A percentile compares a stretch with the other conserved stretches of the same genome.
Conservation (phyloP, 164 flowering plant genomes). For the grape (Vitis vinifera) region DNA sequence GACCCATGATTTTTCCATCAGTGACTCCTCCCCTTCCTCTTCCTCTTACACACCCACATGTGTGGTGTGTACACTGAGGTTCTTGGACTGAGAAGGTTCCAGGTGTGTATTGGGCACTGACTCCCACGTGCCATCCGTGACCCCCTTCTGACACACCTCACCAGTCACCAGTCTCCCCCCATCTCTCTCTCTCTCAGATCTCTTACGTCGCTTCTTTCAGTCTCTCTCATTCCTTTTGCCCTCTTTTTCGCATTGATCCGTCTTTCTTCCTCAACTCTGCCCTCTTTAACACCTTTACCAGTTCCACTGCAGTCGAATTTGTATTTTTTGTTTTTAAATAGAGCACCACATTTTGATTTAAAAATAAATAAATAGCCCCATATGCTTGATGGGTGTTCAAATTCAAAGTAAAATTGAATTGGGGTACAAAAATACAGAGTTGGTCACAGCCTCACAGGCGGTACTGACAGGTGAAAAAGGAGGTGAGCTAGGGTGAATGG, state of each 20-base stretch:
- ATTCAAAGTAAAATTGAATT: no score
- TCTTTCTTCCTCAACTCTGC: conserved; percentile 4
- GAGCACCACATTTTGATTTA: no score
- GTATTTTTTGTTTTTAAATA: no score
- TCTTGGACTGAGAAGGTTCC: neutral
- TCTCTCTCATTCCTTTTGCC: conserved; percentile 40
- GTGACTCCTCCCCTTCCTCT: neutral
- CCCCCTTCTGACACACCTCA: conserved; percentile 3
- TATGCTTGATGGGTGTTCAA: no score
- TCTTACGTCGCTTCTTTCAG: conserved; percentile 12
- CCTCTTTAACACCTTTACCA: neutral
- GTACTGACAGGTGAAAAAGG: no score
- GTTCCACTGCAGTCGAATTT: no score
- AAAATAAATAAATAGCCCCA: no score
- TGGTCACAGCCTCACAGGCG: no score
- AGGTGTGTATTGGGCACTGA: conserved; percentile 24
- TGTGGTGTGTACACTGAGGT: no score
- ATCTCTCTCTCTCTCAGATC: conserved; percentile 10
- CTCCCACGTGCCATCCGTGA: conserved; percentile 23
- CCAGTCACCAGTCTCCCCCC: neutral
- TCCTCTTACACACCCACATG: neutral
- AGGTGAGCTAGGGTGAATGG: no score
- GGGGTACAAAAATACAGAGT: no score
- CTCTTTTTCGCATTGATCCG: conserved; percentile 16
- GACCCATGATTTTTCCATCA: conserved; percentile 4